These are phyloP conservation scores for Saitozyma podzolica DNA, from an alignment of 768 basidiomycete genomes.

Conservation along the genomic window DNA sequence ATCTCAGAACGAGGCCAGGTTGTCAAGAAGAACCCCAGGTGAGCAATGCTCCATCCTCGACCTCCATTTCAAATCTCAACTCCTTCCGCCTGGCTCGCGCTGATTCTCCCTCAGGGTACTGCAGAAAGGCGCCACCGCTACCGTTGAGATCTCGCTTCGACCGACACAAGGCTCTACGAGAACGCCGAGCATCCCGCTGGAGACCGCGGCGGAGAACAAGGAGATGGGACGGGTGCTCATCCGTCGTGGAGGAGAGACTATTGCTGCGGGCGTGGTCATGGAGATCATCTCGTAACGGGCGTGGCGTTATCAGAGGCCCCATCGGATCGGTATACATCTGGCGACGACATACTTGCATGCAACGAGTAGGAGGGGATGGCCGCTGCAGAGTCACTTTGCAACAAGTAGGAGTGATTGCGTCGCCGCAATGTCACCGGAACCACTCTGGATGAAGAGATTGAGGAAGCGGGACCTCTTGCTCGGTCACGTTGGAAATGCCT, in stretches of 20 bases:
- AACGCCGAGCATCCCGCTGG: slow-evolving; percentile 72
- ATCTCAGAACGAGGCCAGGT: slow-evolving; percentile 78
- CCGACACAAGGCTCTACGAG: slow-evolving; percentile 57
- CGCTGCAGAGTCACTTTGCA: too few relatives aligned
- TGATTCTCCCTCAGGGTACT: slow-evolving; percentile 63
- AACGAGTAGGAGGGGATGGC: too few relatives aligned
- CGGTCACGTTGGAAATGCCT: too few relatives aligned
- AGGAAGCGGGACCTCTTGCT: too few relatives aligned
- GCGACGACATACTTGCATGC: too few relatives aligned
- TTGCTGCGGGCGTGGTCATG: slow-evolving; percentile 72
- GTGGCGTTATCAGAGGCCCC: too few relatives aligned
- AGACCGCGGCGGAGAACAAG: slow-evolving; percentile 83
- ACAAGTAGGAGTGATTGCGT: too few relatives aligned
- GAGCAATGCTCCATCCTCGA: slow-evolving; percentile 24
- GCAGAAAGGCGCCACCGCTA: slow-evolving; percentile 79
- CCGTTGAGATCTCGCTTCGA: slow-evolving; percentile 78
- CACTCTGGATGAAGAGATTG: too few relatives aligned
- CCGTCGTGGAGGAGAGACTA: slow-evolving; percentile 85
- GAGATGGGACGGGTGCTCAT: slow-evolving; percentile 93
- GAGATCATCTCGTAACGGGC: slow-evolving; percentile 9
- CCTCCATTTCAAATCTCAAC: too few relatives aligned
- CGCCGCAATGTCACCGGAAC: too few relatives aligned
- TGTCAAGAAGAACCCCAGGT: slow-evolving; percentile 79
- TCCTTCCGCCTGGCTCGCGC: background rate
- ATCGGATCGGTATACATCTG: too few relatives aligned